phyloP scores from a whole-genome alignment of 352 stramenopile genomes.

The Phytophthora sansomeana region DNA sequence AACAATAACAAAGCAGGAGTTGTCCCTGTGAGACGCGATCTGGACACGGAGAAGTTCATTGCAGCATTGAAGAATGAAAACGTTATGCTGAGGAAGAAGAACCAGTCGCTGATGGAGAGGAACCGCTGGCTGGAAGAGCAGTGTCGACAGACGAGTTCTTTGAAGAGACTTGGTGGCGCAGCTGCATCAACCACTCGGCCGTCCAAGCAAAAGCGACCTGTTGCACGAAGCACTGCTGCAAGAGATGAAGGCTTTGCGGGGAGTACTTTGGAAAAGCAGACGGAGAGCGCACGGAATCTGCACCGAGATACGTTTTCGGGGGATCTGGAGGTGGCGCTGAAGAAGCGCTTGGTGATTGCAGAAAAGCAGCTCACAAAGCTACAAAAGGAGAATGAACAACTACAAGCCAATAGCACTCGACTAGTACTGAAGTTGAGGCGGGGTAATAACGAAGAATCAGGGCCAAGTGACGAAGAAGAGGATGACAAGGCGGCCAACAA shows the following conservation, averaged over 20 bases:
- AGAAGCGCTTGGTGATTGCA: conserved; percentile 68
- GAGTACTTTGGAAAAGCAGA: conserved; percentile 49
- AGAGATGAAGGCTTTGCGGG: conserved; percentile 31
- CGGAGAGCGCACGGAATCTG: conserved; percentile 52
- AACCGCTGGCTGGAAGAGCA: conserved; percentile 71
- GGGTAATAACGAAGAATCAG: conserved; percentile 51
- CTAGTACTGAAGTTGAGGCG: conserved; percentile 14
- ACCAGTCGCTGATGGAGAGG: conserved; percentile 70
- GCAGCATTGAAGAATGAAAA: conserved; percentile 85
- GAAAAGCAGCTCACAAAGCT: conserved; percentile 79
- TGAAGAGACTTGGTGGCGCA: conserved; percentile 38
- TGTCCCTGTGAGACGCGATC: conserved; percentile 56
- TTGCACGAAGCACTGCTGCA: conserved; percentile 1
- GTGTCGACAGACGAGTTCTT: conserved; percentile 9
- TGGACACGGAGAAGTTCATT: conserved; percentile 87
- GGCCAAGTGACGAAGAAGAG: conserved; percentile 42
- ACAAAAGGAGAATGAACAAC: conserved; percentile 73
- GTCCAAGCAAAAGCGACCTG: conserved; percentile 18
- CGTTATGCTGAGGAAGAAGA: conserved; percentile 73
- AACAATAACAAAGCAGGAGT: conserved; percentile 41
- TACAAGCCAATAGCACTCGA: conserved; percentile 35
- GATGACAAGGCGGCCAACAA: conserved; percentile 8
- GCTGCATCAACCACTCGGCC: neutral
- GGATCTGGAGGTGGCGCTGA: conserved; percentile 77
- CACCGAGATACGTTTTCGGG: conserved; percentile 61